phyloP scores from a whole-genome alignment of 169 alveolate genomes.

The Condylostoma magnum region DNA sequence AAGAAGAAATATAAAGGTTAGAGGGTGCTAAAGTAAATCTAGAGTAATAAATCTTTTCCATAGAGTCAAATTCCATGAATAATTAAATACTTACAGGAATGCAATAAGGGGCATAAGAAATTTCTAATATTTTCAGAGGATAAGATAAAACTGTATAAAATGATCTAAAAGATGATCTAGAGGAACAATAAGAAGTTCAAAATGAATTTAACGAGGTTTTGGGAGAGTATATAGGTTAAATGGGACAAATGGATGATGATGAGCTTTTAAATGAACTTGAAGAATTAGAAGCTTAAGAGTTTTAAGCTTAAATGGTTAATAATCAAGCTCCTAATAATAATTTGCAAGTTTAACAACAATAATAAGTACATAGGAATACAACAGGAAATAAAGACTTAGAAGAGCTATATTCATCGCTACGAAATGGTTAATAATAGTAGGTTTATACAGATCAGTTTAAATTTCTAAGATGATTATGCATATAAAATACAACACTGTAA shows the following conservation, averaged over 20 bases:
- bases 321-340: not conserved
- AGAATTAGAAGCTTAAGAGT: not conserved
- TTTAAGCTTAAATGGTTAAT: not conserved
- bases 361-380: too few species aligned
- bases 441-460: too few species aligned
- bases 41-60: not conserved
- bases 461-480: too few species aligned
- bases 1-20: not conserved
- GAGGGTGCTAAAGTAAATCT: not conserved
- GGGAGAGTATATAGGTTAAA: not conserved
- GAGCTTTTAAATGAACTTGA: not conserved
- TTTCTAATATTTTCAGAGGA: not conserved
- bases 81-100: not conserved
- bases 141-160: too few species aligned
- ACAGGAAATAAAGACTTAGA: too few species aligned
- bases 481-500: too few species aligned
- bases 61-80: not conserved
- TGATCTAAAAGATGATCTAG: too few species aligned
- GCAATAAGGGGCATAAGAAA: not conserved
- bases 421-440: too few species aligned
- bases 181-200: not conserved
- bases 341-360: too few species aligned
- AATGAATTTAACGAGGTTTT: not conserved
- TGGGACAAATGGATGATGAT: not conserved
- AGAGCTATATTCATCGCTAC: too few species aligned